Evolutionary conservation across 305 asterid species (phyloP).

Genomic region (Fraxinus paxiana): DNA sequence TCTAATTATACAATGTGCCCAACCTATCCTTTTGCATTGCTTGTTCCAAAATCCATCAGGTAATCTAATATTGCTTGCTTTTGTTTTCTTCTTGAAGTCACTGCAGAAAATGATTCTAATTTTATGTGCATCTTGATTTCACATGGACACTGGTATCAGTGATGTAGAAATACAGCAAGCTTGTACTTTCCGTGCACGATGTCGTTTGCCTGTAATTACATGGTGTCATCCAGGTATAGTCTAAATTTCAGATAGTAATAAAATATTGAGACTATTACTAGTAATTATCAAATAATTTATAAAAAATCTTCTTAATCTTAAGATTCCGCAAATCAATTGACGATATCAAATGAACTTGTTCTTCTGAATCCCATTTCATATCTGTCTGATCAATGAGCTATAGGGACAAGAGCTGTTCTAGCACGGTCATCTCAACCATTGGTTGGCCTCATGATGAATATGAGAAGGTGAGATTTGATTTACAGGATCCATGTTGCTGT

Average conservation of each 20-base stretch:
- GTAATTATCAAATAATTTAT: not conserved
- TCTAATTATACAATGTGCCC: constrained; percentile 65
- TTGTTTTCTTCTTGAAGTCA: constrained; percentile 18
- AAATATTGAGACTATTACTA: not conserved
- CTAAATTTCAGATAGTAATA: constrained; percentile 10
- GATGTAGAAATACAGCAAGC: constrained; percentile 86
- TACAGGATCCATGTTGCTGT: constrained; percentile 10
- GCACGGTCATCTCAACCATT: constrained; percentile 96
- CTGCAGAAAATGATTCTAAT: constrained; percentile 19
- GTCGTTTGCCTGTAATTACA: constrained; percentile 84
- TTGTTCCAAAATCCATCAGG: constrained; percentile 82
- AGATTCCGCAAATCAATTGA: not conserved
- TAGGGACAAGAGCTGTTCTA: constrained; percentile 91
- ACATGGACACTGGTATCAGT: constrained; percentile 43
- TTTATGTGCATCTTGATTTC: constrained; percentile 27
- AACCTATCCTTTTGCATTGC: constrained; percentile 94
- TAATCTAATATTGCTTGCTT: constrained; percentile 26
- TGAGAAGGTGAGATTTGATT: constrained; percentile 69
- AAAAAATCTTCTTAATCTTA: not conserved
- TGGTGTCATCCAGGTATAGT: constrained; percentile 85
- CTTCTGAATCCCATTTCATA: constrained; percentile 25
- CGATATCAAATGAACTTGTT: constrained; percentile 8
- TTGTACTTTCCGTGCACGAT: constrained; percentile 78
- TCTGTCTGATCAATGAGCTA: constrained; percentile 34
- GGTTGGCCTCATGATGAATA: constrained; percentile 97